Evolutionary conservation across 2,329 filamentous ascomycete genomes (phyloP).

Genomic region (Ascochyta lentis): DNA sequence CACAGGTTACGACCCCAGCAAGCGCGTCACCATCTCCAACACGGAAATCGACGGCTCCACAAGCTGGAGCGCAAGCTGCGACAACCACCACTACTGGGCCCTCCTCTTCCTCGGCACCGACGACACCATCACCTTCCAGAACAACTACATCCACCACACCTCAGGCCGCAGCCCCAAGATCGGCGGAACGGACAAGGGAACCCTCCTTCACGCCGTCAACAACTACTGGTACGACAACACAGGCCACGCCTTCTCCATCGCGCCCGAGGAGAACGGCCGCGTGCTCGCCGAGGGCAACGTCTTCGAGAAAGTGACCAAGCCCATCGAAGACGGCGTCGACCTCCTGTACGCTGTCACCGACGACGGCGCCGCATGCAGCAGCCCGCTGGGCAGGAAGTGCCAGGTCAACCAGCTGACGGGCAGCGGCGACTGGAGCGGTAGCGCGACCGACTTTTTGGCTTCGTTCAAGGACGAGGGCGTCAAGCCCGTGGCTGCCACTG

Average conservation of each 20-base stretch:
- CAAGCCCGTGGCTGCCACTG: constrained; percentile 1
- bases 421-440: constrained; percentile 13
- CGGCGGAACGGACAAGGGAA: constrained; percentile 20
- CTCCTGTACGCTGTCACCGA: constrained; percentile 16
- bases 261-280: constrained; percentile 9
- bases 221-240: constrained; percentile 27
- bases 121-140: constrained; percentile 30
- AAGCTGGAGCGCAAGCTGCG: constrained; percentile 28
- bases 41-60: constrained; percentile 31
- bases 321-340: constrained; percentile 11
- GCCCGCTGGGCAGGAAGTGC: constrained; percentile 17
- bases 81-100: constrained; percentile 34
- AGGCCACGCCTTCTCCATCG: constrained; percentile 25
- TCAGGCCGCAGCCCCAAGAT: constrained; percentile 30
- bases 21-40: constrained; percentile 31
- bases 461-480: constrained; percentile 15
- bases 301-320: constrained; percentile 19
- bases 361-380: constrained; percentile 11
- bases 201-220: constrained; percentile 29
- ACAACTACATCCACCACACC: constrained; percentile 36
- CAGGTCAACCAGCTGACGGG: constrained; percentile 12
- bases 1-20: constrained; percentile 22
- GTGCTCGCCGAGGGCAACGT: constrained; percentile 31
- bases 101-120: constrained; percentile 22
- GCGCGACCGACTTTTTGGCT: constrained; percentile 16